phyloP scores from a whole-genome alignment of 116 monocot genomes.

The Iris pallida region DNA sequence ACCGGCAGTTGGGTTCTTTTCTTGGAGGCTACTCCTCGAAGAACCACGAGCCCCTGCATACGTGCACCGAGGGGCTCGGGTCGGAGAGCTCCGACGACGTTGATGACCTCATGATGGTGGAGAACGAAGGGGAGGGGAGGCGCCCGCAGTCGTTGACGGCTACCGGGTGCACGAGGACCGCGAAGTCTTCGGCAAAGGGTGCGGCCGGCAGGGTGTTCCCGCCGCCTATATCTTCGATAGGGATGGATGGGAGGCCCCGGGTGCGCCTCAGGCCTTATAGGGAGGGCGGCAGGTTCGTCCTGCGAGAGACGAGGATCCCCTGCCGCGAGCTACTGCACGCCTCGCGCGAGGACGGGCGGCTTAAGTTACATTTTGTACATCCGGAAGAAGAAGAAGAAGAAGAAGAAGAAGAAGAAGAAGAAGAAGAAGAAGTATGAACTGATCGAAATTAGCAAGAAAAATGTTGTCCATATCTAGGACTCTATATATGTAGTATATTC shows the following conservation, averaged over 20 bases:
- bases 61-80: slow-evolving; percentile 87
- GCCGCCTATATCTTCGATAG: slow-evolving; percentile 66
- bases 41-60: slow-evolving; percentile 37
- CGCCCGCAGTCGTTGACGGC: background rate
- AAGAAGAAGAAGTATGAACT: background rate
- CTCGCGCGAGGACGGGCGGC: slow-evolving; percentile 53
- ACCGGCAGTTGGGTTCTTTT: slow-evolving; percentile 6
- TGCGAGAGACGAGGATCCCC: slow-evolving; percentile 62
- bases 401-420: slow-evolving; percentile 13
- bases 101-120: slow-evolving; percentile 8
- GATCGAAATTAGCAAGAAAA: too few species aligned
- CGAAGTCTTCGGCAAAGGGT: slow-evolving; percentile 1
- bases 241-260: slow-evolving; percentile 63
- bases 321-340: slow-evolving; percentile 60
- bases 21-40: slow-evolving; percentile 17
- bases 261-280: slow-evolving; percentile 48
- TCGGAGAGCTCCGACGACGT: slow-evolving; percentile 74
- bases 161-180: background rate
- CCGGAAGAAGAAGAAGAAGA: slow-evolving; percentile 20
- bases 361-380: slow-evolving; percentile 54
- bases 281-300: slow-evolving; percentile 68
- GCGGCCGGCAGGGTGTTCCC: slow-evolving; percentile 27
- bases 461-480: too few species aligned
- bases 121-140: background rate
- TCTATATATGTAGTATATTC: too few species aligned